A percentile compares a stretch with the other conserved stretches of the same genome.
Conservation (phyloP, 176 grass and related monocot genomes). For the Aegilops tauschii region DNA sequence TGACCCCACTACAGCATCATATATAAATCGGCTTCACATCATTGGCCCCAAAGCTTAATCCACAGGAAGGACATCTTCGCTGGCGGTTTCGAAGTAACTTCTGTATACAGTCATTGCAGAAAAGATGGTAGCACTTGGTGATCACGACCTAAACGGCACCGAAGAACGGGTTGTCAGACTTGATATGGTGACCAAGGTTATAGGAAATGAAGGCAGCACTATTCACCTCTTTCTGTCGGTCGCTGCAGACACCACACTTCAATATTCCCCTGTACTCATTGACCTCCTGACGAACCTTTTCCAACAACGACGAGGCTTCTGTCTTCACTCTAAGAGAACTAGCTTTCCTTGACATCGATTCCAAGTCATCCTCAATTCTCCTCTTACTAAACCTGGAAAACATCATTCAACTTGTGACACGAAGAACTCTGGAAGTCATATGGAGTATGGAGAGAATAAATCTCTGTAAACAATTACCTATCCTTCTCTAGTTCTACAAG, state of each 20-base stretch:
- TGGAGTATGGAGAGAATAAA: neutral
- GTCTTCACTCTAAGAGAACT: constrained; percentile 53
- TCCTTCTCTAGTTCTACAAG: constrained; percentile 82
- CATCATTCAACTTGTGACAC: neutral
- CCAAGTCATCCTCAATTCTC: constrained; percentile 72
- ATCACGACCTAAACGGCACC: constrained; percentile 61
- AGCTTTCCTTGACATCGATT: constrained; percentile 72
- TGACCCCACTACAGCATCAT: constrained; percentile 19
- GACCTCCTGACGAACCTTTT: constrained; percentile 72
- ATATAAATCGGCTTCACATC: constrained; percentile 97
- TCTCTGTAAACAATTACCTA: constrained; percentile 38
- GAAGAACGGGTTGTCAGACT: neutral
- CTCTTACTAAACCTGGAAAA: constrained; percentile 77
- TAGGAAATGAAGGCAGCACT: neutral
- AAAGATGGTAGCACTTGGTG: constrained; percentile 94
- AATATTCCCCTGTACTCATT: constrained; percentile 79
- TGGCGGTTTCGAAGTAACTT: constrained; percentile 69
- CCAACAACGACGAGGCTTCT: constrained; percentile 51
- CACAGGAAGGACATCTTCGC: constrained; percentile 67
- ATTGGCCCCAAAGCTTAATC: constrained; percentile 64
- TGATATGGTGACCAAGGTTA: neutral
- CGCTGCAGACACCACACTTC: constrained; percentile 71
- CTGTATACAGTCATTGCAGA: constrained; percentile 74
- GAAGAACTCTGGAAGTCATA: constrained; percentile 1
- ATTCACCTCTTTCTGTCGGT: constrained; percentile 78